Conservation (phyloP, 176 grass and related monocot genomes). For the Themeda triandra region DNA sequence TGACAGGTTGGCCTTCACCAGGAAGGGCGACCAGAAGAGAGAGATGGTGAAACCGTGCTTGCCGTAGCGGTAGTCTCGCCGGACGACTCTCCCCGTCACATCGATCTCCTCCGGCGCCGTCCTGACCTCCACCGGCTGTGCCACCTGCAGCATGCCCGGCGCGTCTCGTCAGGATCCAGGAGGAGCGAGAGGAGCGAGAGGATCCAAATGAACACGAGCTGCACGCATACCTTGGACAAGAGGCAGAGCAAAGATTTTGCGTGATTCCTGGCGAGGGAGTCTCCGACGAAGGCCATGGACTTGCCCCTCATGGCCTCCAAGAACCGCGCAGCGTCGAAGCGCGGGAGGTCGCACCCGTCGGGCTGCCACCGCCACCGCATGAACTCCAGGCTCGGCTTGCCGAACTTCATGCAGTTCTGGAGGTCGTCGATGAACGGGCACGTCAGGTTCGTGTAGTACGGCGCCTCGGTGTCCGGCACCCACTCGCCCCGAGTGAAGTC, state of each 20-base stretch:
- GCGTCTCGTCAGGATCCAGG: not conserved
- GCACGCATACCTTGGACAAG: constrained; percentile 28
- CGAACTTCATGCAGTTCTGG: constrained; percentile 86
- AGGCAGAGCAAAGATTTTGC: constrained; percentile 71
- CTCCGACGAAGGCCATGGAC: constrained; percentile 70
- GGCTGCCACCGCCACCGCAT: constrained; percentile 62
- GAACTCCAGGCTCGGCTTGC: constrained; percentile 60
- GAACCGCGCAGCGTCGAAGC: constrained; percentile 56
- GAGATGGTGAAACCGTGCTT: constrained; percentile 47
- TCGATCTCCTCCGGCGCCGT: constrained; percentile 40
- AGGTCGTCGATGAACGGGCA: constrained; percentile 68
- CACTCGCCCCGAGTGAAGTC: constrained; percentile 47
- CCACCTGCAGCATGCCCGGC: not conserved
- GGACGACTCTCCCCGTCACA: constrained; percentile 34
- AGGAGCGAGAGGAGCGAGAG: not conserved
- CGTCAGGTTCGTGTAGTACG: constrained; percentile 72
- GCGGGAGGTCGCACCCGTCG: constrained; percentile 53
- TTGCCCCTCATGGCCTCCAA: constrained; percentile 48
- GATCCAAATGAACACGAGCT: not conserved
- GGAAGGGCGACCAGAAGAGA: constrained; percentile 67
- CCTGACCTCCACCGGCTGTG: constrained; percentile 23
- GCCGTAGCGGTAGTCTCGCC: constrained; percentile 38
- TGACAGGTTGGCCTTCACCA: constrained; percentile 44
- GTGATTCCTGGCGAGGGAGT: constrained; percentile 79
- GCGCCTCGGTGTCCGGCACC: constrained; percentile 34